Percentiles rank a stretch among this genome's conserved stretches.
Conservation (phyloP, 2,329 filamentous ascomycete genomes). For the Dactylellina drechsleri region DNA sequence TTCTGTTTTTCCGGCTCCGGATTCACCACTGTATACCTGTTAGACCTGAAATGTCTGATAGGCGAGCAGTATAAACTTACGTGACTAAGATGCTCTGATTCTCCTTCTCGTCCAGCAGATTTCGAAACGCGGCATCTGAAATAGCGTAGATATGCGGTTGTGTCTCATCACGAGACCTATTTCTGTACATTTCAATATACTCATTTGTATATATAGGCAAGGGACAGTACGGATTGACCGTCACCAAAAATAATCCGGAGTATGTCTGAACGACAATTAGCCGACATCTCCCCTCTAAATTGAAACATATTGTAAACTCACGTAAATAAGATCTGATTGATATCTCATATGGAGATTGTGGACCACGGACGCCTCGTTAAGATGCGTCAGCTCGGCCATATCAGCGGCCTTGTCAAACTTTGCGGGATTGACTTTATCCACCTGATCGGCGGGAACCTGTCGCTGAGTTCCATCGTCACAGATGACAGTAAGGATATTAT, state of each 20-base stretch:
- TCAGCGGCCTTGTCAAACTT: conserved; percentile 99
- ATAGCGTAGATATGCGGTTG: conserved; percentile 98
- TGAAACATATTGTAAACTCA: conserved; percentile 60
- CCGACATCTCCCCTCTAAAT: neutral
- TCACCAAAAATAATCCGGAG: conserved; percentile 94
- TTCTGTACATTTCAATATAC: conserved; percentile 98
- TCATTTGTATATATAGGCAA: conserved; percentile 96
- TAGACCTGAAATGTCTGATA: conserved; percentile 14
- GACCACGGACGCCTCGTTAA: conserved; percentile 97
- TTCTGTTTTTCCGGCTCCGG: conserved; percentile 96
- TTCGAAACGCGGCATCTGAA: conserved; percentile 95
- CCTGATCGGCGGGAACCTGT: conserved; percentile 83
- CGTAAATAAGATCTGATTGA: conserved; percentile 91
- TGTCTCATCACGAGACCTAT: conserved; percentile 87
- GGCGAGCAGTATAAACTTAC: conserved; percentile 61
- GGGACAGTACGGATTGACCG: conserved; percentile 94
- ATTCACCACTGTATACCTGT: conserved; percentile 74
- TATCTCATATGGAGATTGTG: conserved; percentile 97
- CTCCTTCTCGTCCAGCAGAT: conserved; percentile 90
- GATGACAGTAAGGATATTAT: conserved; percentile 79
- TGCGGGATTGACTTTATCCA: conserved; percentile 98
- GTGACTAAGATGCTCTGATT: conserved; percentile 99
- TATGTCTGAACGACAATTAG: conserved; percentile 73
- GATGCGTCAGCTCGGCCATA: conserved; percentile 97
- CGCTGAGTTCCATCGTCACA: conserved; percentile 95